Percentiles rank a stretch among this genome's conserved stretches.
Evolutionary conservation across 305 asterid species (phyloP).

Genomic region (Solanum hybrid): DNA sequence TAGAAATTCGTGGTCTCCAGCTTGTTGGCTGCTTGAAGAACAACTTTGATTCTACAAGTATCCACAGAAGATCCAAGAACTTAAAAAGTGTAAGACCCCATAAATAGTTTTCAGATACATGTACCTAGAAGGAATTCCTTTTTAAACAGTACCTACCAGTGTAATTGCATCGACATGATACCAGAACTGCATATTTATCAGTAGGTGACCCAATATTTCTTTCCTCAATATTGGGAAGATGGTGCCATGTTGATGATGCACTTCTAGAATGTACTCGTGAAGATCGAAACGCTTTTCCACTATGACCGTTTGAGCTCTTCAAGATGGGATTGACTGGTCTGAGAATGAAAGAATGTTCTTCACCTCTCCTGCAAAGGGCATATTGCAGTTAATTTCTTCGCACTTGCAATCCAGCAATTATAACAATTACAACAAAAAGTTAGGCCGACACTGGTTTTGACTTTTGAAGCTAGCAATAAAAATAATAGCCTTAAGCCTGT

Average conservation of each 20-base stretch:
- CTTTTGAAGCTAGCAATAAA: not conserved
- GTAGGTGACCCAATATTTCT: conserved; percentile 40
- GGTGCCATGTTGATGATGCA: conserved; percentile 44
- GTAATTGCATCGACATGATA: conserved; percentile 94
- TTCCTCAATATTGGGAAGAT: conserved; percentile 29
- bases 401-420: not conserved
- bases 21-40: conserved; percentile 83
- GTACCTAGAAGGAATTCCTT: not conserved
- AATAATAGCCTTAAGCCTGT: not conserved
- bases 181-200: conserved; percentile 78
- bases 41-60: conserved; percentile 71
- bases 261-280: conserved; percentile 39
- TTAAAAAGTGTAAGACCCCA: not conserved
- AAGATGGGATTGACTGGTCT: conserved; percentile 69
- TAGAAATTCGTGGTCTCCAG: conserved; percentile 85
- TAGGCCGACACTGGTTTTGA: not conserved
- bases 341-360: conserved; percentile 94
- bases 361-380: conserved; percentile 82
- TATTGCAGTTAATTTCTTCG: conserved; percentile 7
- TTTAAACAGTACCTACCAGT: conserved; percentile 47
- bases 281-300: conserved; percentile 24
- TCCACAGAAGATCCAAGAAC: conserved; percentile 8
- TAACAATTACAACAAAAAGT: conserved; percentile 9
- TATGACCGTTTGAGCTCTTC: conserved; percentile 40
- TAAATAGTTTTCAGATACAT: not conserved